phyloP scores from a whole-genome alignment of 352 stramenopile species.

The Globisporangium spinosum region DNA sequence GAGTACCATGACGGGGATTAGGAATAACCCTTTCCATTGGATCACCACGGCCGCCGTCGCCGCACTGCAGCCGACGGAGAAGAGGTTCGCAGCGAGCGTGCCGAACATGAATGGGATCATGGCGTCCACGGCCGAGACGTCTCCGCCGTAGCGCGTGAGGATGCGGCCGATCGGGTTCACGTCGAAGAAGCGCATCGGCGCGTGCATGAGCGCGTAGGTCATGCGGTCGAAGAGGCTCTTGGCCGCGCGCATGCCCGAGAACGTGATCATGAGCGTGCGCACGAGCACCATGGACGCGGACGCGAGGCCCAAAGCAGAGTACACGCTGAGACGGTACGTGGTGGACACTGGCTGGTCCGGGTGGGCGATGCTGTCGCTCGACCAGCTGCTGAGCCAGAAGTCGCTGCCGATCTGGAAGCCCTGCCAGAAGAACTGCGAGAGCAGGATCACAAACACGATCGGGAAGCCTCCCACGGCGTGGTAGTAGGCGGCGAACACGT shows the following conservation, averaged over 20 bases:
- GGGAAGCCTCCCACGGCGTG: constrained; percentile 36
- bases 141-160: constrained; percentile 76
- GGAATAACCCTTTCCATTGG: constrained; percentile 69
- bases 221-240: constrained; percentile 84
- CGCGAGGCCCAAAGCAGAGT: constrained; percentile 31
- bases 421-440: constrained; percentile 73
- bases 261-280: constrained; percentile 31
- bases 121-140: constrained; percentile 35
- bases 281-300: constrained; percentile 31
- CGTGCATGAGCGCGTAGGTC: constrained; percentile 79
- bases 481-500: constrained; percentile 38
- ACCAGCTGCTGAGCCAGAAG: constrained; percentile 91
- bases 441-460: constrained; percentile 30
- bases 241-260: constrained; percentile 38
- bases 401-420: constrained; percentile 73
- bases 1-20: constrained; percentile 77
- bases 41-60: constrained; percentile 82
- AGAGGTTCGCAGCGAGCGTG: constrained; percentile 60
- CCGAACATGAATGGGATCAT: constrained; percentile 30
- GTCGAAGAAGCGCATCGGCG: constrained; percentile 93
- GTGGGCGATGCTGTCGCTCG: constrained; percentile 23
- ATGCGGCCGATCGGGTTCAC: constrained; percentile 89
- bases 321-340: constrained; percentile 3
- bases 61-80: constrained; percentile 75
- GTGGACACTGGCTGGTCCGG: constrained; percentile 13